Evolutionary conservation across 169 alveolate genomes (phyloP), one percentile per base, ranked within the genome.

Genomic region (Plasmodium billcollinsi): DNA sequence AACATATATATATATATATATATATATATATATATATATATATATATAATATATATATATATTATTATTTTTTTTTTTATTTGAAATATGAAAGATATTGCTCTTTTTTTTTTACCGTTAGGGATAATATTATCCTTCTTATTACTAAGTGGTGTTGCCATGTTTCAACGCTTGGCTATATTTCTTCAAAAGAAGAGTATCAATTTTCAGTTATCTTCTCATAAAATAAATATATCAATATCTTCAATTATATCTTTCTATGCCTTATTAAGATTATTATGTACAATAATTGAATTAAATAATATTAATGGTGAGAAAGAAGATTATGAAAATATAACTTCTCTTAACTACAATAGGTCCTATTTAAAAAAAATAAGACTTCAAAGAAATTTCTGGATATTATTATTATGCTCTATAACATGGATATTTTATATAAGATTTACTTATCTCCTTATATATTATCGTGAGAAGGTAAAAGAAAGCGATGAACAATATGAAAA

Each of bases 361-460:
- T 80, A 80, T 50, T 61, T 80, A 49, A 80, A 80, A 69, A 80
- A 80, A 71, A 67, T 80, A 49, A 39, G 90, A 69, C 65, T 80
- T 6, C 90, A 80, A 62, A 66, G 90, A 33, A 80, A 80, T 33
- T 80, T 80, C 43, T 80, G 90, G 90, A 80, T 80, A 21, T 49
- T 80, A 56, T 20, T 80, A 20, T 73, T 80, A 24, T 80, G 85
- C 15, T 67, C 90, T 15, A 69, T 80, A 67, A 52, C 83, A 5
- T 80, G 90, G 90, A 62, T 69, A 33, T 80, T 80, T 49, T 80
- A 67, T 45, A 54, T 80, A n/a, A 78, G 90, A 20, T 80, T 80
- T 61, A 80, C 90, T 4, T 49, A 69, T 21, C 15, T 80, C 14
- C 67, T 80, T 66, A 21, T 52, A 59, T 80, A 80, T 20, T 80